A percentile compares a stretch with the other conserved stretches of the same genome.
Evolutionary conservation across 345 rosid species (phyloP).

Genomic region (Corymbia maculata): DNA sequence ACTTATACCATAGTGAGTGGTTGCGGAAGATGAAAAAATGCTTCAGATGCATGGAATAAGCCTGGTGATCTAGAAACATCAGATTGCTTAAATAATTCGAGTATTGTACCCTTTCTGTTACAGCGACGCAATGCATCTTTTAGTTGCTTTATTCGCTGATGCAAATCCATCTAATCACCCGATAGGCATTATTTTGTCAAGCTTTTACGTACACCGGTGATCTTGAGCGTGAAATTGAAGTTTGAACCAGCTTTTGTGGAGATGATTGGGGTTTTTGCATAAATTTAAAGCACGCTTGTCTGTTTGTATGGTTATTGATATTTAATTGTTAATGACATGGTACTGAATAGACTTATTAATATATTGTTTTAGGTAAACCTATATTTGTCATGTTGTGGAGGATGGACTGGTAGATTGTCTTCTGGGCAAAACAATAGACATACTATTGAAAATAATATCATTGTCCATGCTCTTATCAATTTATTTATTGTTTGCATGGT

Average conservation of each 20-base stretch:
- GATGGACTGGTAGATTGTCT: constrained; percentile 8
- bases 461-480: background rate
- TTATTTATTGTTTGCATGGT: background rate
- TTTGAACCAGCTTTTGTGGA: background rate
- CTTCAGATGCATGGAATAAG: background rate
- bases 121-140: background rate
- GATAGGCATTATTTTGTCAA: background rate
- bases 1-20: background rate
- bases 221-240: background rate
- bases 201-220: background rate
- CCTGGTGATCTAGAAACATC: background rate
- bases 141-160: background rate
- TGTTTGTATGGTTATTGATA: constrained; percentile 11
- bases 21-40: background rate
- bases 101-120: background rate
- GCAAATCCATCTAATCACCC: background rate
- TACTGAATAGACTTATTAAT: constrained; percentile 8
- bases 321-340: background rate
- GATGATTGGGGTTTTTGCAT: constrained; percentile 9
- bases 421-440: constrained; percentile 30
- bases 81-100: background rate
- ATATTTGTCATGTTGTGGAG: constrained; percentile 3
- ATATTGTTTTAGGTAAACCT: background rate
- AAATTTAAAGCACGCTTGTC: constrained; percentile 36
- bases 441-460: constrained; percentile 8